Evolutionary conservation across 1,284 basidiomycete species (phyloP).

Genomic region (Trichosporon inkin): DNA sequence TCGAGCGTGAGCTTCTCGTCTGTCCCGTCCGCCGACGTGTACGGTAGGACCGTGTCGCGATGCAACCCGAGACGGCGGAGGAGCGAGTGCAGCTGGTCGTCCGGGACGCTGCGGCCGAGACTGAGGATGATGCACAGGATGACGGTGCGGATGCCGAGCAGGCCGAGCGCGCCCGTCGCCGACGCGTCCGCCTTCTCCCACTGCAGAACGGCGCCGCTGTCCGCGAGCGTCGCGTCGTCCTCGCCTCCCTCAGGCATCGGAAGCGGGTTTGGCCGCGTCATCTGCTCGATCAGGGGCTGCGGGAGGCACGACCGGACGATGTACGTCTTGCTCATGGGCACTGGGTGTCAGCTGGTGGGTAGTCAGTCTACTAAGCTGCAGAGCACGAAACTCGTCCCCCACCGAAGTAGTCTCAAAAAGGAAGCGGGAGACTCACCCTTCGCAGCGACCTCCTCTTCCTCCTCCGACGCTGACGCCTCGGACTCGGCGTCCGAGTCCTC

Average conservation of each 20-base stretch:
- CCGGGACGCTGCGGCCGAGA: conserved; percentile 33
- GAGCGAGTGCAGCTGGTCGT: conserved; percentile 36
- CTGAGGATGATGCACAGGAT: conserved; percentile 45
- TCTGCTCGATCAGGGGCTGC: conserved; percentile 24
- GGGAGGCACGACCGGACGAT: conserved; percentile 44
- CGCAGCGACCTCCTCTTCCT: conserved; percentile 25
- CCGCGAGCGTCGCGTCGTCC: conserved; percentile 21
- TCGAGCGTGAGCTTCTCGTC: conserved; percentile 36
- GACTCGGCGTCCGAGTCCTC: conserved; percentile 25
- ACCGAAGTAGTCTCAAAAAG: too few relatives aligned
- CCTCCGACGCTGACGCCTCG: not conserved
- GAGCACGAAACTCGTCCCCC: too few relatives aligned
- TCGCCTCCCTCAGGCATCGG: conserved; percentile 17
- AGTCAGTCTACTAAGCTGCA: too few relatives aligned
- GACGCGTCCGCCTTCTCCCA: conserved; percentile 47
- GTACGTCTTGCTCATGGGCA: conserved; percentile 25
- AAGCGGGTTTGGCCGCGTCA: conserved; percentile 33
- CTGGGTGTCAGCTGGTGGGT: conserved; percentile 8
- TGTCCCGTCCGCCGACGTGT: conserved; percentile 29
- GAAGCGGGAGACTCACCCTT: conserved; percentile 26
- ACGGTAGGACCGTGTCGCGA: conserved; percentile 42
- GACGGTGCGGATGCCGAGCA: conserved; percentile 46
- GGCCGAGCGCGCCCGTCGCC: conserved; percentile 31
- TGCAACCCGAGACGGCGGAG: conserved; percentile 38
- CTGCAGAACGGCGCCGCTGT: conserved; percentile 43